Evolutionary conservation across 768 basidiomycete genomes (phyloP), one percentile per base, ranked within the genome.

Genomic region (Boletus rex-veris): DNA sequence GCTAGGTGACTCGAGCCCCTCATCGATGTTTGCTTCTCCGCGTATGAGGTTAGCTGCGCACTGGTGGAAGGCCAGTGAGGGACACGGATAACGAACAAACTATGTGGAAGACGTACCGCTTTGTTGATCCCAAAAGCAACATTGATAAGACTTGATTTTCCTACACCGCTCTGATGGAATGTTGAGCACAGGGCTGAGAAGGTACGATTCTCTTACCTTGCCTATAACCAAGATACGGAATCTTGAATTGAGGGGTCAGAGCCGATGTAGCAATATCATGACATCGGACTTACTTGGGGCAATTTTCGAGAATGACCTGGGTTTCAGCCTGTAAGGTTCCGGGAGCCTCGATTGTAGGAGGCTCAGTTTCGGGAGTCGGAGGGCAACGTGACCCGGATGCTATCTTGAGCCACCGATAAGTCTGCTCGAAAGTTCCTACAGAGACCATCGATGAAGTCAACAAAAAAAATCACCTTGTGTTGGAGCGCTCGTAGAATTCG

Each of bases 211-310:
- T 1, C 18, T 15, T 39, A 45, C 50, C 7, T 45, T 52, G 4
- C 52, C 51, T 11, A 52, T 52, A 11, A 46, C 51, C 15, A 52
- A 26, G 37, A 52, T 52, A 33, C 44, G 51, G 38, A 52, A 52
- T 11, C 51, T 52, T 10, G 14, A 15, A 26, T 36, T 10, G 10
- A 43, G 18, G 9, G 6, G n/a, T 50, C 24, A 28, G 36, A 33
- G 11, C 6, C 4, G 14, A 35, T 10, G 8, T n/a, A 12, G 3
- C 1, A 8, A 3, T 5, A 26, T 18, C 1, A 7, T 0, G n/a
- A 3, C 0, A 18, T 26, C n/a, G 15, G 19, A 36, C 50, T 26
- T n/a, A 43, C 50, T 10, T 33, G 2, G 41, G 41, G 5, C 50
- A 43, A n/a, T 9, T 12, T 3, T 44, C 21, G n/a, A 44, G 42